phyloP scores from a whole-genome alignment of 345 rosid genomes.

The Mallotus nudiflorus region DNA sequence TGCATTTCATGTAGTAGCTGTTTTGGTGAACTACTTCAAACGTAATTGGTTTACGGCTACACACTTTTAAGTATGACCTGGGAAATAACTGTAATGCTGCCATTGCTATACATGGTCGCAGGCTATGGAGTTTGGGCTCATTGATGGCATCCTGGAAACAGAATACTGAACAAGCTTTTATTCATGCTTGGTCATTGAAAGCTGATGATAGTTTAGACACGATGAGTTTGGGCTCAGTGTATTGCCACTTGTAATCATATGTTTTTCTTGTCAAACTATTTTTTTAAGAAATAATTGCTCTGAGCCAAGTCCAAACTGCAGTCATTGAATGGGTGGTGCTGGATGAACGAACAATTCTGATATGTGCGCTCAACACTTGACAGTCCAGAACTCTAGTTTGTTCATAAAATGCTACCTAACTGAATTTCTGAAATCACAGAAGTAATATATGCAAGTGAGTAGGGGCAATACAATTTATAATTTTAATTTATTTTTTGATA shows the following conservation, averaged over 20 bases:
- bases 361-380: no score
- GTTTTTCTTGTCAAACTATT: neutral
- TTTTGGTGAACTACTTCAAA: neutral
- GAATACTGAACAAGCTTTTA: constrained; percentile 45
- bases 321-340: no score
- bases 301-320: no score
- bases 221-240: no score
- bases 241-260: neutral
- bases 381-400: no score
- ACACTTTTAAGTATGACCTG: neutral
- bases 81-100: neutral
- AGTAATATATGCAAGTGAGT: no score
- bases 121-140: constrained; percentile 88
- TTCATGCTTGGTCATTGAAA: neutral
- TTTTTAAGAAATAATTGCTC: no score
- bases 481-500: no score
- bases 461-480: no score
- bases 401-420: no score
- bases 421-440: no score
- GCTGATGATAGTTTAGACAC: neutral
- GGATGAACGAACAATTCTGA: no score
- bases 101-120: constrained; percentile 29
- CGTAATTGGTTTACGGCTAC: neutral
- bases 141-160: constrained; percentile 82
- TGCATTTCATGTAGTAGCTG: neutral